A percentile compares a stretch with the other conserved stretches of the same genome.
phyloP scores from a whole-genome alignment of 1,284 basidiomycete genomes.

The Sporisorium iseilematis-ciliati region DNA sequence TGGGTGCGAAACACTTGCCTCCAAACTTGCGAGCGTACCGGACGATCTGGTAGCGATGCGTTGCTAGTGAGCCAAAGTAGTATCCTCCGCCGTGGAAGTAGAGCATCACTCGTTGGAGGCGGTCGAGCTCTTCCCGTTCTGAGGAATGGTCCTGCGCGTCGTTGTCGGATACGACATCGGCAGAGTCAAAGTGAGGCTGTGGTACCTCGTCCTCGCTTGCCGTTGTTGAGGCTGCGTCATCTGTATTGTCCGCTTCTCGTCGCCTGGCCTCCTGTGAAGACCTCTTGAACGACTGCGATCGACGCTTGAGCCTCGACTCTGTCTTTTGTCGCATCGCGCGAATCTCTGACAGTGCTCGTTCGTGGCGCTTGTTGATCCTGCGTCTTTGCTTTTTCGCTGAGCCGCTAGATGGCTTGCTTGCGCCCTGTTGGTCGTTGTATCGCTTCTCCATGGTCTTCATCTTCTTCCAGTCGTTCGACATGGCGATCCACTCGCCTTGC shows the following conservation, averaged over 20 bases:
- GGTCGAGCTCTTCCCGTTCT: conserved; percentile 60
- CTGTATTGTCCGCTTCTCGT: neutral
- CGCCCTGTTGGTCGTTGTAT: conserved; percentile 8
- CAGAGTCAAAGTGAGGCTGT: conserved; percentile 49
- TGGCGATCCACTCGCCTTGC: conserved; percentile 89
- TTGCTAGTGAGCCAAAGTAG: conserved; percentile 74
- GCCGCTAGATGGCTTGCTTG: conserved; percentile 3
- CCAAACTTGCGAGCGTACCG: conserved; percentile 71
- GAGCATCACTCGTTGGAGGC: conserved; percentile 64
- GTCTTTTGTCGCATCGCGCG: conserved; percentile 38
- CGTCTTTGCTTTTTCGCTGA: conserved; percentile 2
- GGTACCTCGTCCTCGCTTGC: conserved; percentile 13
- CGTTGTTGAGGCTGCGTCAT: conserved; percentile 11
- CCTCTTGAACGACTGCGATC: conserved; percentile 28
- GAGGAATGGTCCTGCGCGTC: conserved; percentile 15
- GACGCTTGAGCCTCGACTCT: conserved; percentile 25
- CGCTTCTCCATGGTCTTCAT: conserved; percentile 61
- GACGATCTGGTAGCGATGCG: conserved; percentile 71
- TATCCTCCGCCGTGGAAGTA: conserved; percentile 70
- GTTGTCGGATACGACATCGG: conserved; percentile 11
- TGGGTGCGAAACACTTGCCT: conserved; percentile 70
- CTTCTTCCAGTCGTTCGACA: conserved; percentile 70
- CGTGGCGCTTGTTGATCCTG: conserved; percentile 36
- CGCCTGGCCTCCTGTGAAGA: conserved; percentile 3
- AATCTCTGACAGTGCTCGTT: conserved; percentile 39